Base-by-base conservation (phyloP, 2,329 filamentous ascomycete species). In the Capronia americana region DNA sequence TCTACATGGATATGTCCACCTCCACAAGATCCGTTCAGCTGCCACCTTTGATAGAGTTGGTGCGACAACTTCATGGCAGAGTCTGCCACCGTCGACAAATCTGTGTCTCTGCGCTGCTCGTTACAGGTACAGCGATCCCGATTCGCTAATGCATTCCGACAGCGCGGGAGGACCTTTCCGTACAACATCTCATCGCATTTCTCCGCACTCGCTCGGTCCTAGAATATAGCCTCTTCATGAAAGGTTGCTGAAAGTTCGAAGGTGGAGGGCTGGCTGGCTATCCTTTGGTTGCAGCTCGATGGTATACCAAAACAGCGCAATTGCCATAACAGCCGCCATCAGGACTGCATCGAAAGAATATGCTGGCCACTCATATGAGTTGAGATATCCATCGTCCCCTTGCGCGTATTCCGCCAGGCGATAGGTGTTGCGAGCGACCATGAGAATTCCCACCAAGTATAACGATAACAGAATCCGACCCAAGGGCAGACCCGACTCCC, bases 261-360 rank as follows among this genome's bases (percentile, higher is more conserved):
- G 53, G 17, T 55, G 53, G 24, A 51, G 48, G 26, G 28, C 24
- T 55, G 14, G 53, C 28, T 55, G 53, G 8, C 17, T 34, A 20
- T 55, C 53, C 28, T 55, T 55, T 24, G 53, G 53, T 20, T 55
- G 24, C 53, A 55, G 28, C 11, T 55, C 28, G 14, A 55, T 34
- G 53, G 53, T 55, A 23, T 55, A 55, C 53, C 53, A 55, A 24
- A 30, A 55, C 17, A 55, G 53, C 26, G 53, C 53, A 20, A 55
- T 55, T 1, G 53, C 53, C 53, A 55, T 55, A 12, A 58, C 56
- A 74, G 32, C 32, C 5, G 56, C 70, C 74, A 77, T 77, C 41
- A 75, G 48, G 44, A 75, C 32, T 0, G 75, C 74, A 63, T 77
- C 75, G 23, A 77, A 76, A 1, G 73, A 67, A 61, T 77, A 77